Evolutionary conservation across 768 basidiomycete species (phyloP).

Genomic region (Leccinellum rugosiceps): DNA sequence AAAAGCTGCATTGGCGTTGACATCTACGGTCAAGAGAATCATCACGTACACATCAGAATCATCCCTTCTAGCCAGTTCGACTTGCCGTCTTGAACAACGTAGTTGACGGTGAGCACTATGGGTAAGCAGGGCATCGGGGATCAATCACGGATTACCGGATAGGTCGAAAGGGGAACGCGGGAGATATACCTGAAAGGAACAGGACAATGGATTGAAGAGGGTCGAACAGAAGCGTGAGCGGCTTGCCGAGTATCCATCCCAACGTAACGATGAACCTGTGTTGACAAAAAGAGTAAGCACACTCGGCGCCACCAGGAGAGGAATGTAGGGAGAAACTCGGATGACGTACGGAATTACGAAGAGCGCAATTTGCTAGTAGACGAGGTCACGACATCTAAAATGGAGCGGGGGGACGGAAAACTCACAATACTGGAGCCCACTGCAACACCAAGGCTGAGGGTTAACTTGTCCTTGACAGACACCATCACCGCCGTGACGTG

Average conservation of each 20-base stretch:
- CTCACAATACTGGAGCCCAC: conserved; percentile 80
- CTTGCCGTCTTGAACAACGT: conserved; percentile 80
- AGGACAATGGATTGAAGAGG: conserved; percentile 64
- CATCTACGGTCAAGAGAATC: no score
- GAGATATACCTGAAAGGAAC: conserved; percentile 23
- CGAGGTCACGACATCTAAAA: background rate
- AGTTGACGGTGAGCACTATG: conserved; percentile 78
- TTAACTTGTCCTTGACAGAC: conserved; percentile 86
- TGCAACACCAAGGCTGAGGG: conserved; percentile 85
- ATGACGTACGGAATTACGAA: conserved; percentile 58
- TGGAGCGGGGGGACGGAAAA: conserved; percentile 2
- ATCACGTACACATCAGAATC: conserved; percentile 62
- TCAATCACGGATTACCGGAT: background rate
- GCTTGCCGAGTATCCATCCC: conserved; percentile 79
- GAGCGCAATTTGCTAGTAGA: conserved; percentile 63
- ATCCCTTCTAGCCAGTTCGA: conserved; percentile 93
- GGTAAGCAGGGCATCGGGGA: background rate
- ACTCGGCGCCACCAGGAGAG: background rate
- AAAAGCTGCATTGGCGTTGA: background rate
- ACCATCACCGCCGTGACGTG: conserved; percentile 91
- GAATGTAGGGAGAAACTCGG: background rate
- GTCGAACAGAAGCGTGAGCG: conserved; percentile 80
- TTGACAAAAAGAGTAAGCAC: conserved; percentile 10
- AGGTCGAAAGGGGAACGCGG: background rate
- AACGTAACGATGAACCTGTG: conserved; percentile 68